phyloP scores from a whole-genome alignment of 257 asterid species.

The Mentha longifolia region DNA sequence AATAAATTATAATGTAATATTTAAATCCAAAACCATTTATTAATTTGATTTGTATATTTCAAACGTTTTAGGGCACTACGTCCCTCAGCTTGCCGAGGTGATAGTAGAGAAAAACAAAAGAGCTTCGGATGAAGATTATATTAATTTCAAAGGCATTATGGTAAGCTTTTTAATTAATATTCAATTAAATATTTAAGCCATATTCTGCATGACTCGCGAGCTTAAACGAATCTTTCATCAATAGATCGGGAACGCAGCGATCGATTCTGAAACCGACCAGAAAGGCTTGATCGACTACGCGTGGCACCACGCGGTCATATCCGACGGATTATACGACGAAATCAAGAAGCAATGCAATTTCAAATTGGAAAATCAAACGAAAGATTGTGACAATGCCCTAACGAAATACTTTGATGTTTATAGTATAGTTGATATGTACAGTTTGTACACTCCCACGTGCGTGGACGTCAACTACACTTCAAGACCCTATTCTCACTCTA shows the following conservation, averaged over 20 bases:
- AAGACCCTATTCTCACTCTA: slow-evolving; percentile 26
- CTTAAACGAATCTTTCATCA: background rate
- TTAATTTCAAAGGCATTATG: slow-evolving; percentile 79
- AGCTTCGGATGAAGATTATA: slow-evolving; percentile 30
- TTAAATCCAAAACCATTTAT: background rate
- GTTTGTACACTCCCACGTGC: slow-evolving; percentile 69
- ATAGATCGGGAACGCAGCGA: slow-evolving; percentile 88
- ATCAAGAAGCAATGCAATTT: slow-evolving; percentile 63
- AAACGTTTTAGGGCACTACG: slow-evolving; percentile 68
- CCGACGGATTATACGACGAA: slow-evolving; percentile 57
- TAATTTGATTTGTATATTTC: background rate
- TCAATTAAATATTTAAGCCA: too few relatives aligned
- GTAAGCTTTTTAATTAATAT: slow-evolving; percentile 34
- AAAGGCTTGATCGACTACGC: slow-evolving; percentile 88
- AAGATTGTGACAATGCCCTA: slow-evolving; percentile 43
- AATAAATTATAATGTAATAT: background rate
- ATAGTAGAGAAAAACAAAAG: slow-evolving; percentile 57
- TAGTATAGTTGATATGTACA: slow-evolving; percentile 76
- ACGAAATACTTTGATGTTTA: slow-evolving; percentile 63
- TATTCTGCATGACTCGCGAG: background rate
- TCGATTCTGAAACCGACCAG: slow-evolving; percentile 79
- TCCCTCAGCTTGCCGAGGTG: slow-evolving; percentile 76
- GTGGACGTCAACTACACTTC: slow-evolving; percentile 26
- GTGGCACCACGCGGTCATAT: slow-evolving; percentile 91
- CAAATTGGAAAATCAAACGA: slow-evolving; percentile 31